phyloP scores from a whole-genome alignment of 257 asterid species.

The Nicotiana attenuata region DNA sequence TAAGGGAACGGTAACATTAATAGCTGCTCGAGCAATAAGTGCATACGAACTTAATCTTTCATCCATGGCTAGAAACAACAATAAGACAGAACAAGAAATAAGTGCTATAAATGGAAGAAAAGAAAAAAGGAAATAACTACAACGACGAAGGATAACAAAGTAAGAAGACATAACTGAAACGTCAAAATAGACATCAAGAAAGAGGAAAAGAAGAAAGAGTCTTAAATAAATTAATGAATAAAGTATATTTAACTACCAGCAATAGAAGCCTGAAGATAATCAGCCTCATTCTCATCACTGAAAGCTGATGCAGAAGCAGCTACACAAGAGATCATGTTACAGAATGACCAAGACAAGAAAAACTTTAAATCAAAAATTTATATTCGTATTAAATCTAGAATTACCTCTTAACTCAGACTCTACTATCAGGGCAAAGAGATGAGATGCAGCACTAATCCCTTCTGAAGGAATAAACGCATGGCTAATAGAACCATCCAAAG shows the following conservation, averaged over 20 bases:
- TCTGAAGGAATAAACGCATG: slow-evolving; percentile 61
- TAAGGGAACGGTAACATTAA: slow-evolving; percentile 57
- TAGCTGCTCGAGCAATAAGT: slow-evolving; percentile 93
- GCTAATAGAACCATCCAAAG: slow-evolving; percentile 48
- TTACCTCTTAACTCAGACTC: slow-evolving; percentile 82
- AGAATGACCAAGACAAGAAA: slow-evolving; percentile 18
- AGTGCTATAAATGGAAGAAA: neutral
- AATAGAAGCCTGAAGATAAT: slow-evolving; percentile 72
- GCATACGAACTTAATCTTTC: slow-evolving; percentile 95
- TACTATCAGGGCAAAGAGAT: slow-evolving; percentile 74
- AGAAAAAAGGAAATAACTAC: neutral
- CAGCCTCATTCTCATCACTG: slow-evolving; percentile 57
- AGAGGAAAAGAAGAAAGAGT: slow-evolving; percentile 5
- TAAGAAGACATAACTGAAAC: neutral
- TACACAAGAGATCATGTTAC: slow-evolving; percentile 28
- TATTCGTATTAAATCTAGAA: neutral
- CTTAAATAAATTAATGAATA: slow-evolving; percentile 9
- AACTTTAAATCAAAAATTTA: slow-evolving; percentile 10
- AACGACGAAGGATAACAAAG: neutral
- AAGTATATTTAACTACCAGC: slow-evolving; percentile 38
- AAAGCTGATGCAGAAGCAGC: slow-evolving; percentile 85
- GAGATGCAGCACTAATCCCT: slow-evolving; percentile 73
- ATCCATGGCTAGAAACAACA: slow-evolving; percentile 75
- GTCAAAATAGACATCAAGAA: neutral
- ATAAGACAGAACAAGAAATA: slow-evolving; percentile 17